Conservation (phyloP, 2,329 filamentous ascomycete species). For the Tolypocladium paradoxum region DNA sequence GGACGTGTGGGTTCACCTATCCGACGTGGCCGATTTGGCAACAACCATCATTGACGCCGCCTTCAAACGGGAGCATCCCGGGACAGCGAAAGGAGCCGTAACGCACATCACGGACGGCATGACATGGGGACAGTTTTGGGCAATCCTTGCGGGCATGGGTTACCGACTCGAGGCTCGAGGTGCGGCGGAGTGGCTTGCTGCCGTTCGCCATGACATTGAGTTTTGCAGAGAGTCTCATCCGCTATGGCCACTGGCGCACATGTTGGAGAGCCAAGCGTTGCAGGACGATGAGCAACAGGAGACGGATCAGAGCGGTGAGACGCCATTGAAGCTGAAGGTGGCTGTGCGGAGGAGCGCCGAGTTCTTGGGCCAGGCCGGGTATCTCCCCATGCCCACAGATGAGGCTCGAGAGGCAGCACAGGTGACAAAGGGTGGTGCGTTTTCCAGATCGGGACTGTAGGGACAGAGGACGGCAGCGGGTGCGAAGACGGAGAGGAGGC, state of each 20-base stretch:
- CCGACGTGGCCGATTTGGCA: slow-evolving; percentile 5
- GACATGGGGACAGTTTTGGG: slow-evolving; percentile 2
- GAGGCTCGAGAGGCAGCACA: background rate
- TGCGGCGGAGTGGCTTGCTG: background rate
- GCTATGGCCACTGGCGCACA: slow-evolving; percentile 2
- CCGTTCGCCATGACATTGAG: slow-evolving; percentile 2
- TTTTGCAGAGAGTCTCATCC: slow-evolving; percentile 2
- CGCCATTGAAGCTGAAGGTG: background rate
- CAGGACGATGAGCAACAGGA: background rate
- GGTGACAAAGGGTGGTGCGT: background rate
- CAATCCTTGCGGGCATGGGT: background rate
- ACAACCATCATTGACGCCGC: slow-evolving; percentile 3
- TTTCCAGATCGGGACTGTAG: background rate
- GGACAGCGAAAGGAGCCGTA: background rate
- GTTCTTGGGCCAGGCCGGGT: background rate
- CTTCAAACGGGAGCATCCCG: background rate
- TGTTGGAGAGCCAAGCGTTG: slow-evolving; percentile 1
- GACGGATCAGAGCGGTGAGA: background rate
- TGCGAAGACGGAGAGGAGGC: no score
- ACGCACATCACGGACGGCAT: slow-evolving; percentile 2
- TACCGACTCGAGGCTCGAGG: background rate
- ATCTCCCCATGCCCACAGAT: background rate
- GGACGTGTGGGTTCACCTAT: slow-evolving; percentile 1
- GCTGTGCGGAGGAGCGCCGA: slow-evolving; percentile 1
- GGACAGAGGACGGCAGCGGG: background rate